Evolutionary conservation across 352 stramenopile species (phyloP), one percentile per base, ranked within the genome.

Genomic region (Hyaloperonospora arabidopsidis): DNA sequence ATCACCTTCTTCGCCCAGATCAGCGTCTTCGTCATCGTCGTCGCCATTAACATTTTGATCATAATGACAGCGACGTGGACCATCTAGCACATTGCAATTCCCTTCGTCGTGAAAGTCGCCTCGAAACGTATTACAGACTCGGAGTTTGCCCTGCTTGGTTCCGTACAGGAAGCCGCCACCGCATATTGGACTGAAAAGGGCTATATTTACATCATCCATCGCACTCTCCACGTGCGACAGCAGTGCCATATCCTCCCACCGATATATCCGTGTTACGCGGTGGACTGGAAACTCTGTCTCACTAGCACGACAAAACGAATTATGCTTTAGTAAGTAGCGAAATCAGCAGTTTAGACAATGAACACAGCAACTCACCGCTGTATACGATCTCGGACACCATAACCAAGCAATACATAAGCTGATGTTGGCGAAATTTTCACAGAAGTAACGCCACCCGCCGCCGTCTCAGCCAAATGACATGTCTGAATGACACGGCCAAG

Each of bases 181-280:
- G 45, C 90, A 95, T 52, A 97, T 88, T 7, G 95, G 95, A 75
- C 98, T 97, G 68, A 99, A 99, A 32, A 97, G 67, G 43, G 95
- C 95, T 74, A 98, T 98, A 68, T 99, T 99, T 28, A 99, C 95
- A 76, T 98, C 96, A 63, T 98, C 96, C 35, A 97, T 84, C 29
- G 83, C 81, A 35, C 79, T 89, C 52, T 93, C 80, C 10, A 96
- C 77, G 46, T 92, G 76, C 1, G 78, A 87, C 13, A 93, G 70
- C n/a, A 90, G 63, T 50, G 72, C 79, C 84, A 96, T 96, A 55
- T 94, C 83, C 58, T 90, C 79, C 80, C 85, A 91, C 43, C 82
- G 79, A 63, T 95, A 95, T 45, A 95, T 93, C 22, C 82, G 75
- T 45, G 83, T 90, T 44, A 95, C 82, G 39, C 84, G 82, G 68